Conservation (phyloP, 148 eudicot species). For the Polygonum maritimum region DNA sequence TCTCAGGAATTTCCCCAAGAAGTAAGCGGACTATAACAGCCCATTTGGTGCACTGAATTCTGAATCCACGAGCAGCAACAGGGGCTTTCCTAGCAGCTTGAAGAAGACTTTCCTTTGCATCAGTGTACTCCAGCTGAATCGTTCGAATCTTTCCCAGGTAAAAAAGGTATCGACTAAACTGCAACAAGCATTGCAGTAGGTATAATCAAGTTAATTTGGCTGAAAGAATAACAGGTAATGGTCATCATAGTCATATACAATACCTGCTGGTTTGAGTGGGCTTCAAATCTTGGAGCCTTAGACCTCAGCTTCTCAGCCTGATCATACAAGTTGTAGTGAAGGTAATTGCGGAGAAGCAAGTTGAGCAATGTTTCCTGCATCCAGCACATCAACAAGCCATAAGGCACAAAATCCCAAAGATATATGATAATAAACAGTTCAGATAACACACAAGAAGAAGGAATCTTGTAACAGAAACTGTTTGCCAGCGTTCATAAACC, state of each 20-base stretch:
- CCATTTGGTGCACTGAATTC: slow-evolving; percentile 96
- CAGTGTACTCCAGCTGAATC: slow-evolving; percentile 90
- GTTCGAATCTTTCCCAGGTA: slow-evolving; percentile 79
- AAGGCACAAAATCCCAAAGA: background rate
- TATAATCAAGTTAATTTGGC: no score
- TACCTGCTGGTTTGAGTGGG: slow-evolving; percentile 98
- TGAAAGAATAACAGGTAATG: background rate
- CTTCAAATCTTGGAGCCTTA: slow-evolving; percentile 97
- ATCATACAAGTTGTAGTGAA: slow-evolving; percentile 89
- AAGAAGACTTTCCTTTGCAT: slow-evolving; percentile 91
- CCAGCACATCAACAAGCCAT: background rate
- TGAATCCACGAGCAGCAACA: slow-evolving; percentile 85
- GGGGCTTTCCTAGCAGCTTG: slow-evolving; percentile 99
- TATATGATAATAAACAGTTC: background rate
- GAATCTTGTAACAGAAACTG: background rate
- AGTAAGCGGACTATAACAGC: slow-evolving; percentile 84
- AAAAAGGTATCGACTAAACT: slow-evolving; percentile 7
- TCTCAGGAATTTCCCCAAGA: slow-evolving; percentile 91
- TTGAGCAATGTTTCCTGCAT: slow-evolving; percentile 94
- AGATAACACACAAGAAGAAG: background rate
- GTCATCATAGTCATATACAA: background rate
- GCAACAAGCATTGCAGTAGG: background rate
- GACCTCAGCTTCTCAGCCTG: slow-evolving; percentile 97
- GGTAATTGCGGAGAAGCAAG: slow-evolving; percentile 85
- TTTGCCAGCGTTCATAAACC: slow-evolving; percentile 16